Evolutionary conservation across 495 filamentous ascomycete genomes (phyloP).

Genomic region (Hapsidospora chrysogenum): DNA sequence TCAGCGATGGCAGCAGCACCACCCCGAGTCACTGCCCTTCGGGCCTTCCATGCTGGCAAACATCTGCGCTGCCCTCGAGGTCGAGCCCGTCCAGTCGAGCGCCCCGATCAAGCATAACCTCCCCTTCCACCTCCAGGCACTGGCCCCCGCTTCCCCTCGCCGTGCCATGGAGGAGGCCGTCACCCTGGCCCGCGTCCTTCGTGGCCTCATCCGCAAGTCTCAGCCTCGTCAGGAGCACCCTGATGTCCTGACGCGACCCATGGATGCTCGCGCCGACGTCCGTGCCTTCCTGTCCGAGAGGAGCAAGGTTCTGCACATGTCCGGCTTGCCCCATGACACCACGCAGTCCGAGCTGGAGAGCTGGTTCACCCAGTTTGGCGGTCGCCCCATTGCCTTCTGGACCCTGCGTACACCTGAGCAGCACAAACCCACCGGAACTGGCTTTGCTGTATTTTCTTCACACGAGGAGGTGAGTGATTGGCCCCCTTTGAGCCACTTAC

Average conservation of each 20-base stretch:
- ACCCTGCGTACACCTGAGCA: conserved; percentile 94
- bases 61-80: conserved; percentile 94
- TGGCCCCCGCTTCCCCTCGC: conserved; percentile 90
- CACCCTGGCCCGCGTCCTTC: conserved; percentile 79
- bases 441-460: conserved; percentile 95
- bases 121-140: conserved; percentile 90
- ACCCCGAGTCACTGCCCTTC: conserved; percentile 93
- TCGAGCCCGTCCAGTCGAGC: conserved; percentile 89
- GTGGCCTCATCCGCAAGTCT: conserved; percentile 85
- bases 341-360: conserved; percentile 96
- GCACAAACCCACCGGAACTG: conserved; percentile 94
- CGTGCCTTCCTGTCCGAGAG: conserved; percentile 85
- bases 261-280: conserved; percentile 96
- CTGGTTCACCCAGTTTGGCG: conserved; percentile 98
- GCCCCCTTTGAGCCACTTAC: neutral
- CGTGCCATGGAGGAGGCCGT: conserved; percentile 96
- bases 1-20: conserved; percentile 93
- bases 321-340: conserved; percentile 89
- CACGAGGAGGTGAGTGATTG: conserved; percentile 79
- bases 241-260: conserved; percentile 80
- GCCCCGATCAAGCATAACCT: conserved; percentile 98
- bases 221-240: conserved; percentile 86
- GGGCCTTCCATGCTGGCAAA: conserved; percentile 88
- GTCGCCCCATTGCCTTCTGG: conserved; percentile 98
- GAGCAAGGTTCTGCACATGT: conserved; percentile 96